Evolutionary conservation across 805 yeast genomes (phyloP).

Genomic region (Kuraishia piskuri): DNA sequence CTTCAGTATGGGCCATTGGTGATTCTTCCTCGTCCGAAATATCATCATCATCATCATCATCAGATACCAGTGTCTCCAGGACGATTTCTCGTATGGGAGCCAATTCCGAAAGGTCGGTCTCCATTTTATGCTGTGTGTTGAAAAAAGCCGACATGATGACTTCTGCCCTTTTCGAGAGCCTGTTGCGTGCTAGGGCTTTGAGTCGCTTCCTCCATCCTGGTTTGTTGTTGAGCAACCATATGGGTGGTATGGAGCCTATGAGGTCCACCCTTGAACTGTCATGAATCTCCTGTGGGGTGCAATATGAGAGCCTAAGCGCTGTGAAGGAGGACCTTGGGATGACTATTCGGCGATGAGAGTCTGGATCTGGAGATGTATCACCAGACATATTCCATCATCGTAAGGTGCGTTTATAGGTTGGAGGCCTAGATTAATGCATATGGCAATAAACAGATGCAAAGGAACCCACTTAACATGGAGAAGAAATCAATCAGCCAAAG

Average conservation of each 20-base stretch:
- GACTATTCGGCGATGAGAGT: not conserved
- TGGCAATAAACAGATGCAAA: no score
- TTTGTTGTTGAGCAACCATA: not conserved
- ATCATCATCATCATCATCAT: not conserved
- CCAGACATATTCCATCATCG: not conserved
- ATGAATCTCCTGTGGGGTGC: conserved; percentile 38
- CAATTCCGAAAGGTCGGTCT: not conserved
- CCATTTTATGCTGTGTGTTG: not conserved
- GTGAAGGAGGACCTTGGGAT: conserved; percentile 4
- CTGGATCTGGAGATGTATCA: not conserved
- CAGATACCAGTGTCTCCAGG: not conserved
- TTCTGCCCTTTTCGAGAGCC: not conserved
- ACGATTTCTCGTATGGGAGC: not conserved
- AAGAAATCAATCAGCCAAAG: no score
- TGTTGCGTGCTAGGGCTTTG: not conserved
- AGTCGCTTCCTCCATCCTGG: not conserved
- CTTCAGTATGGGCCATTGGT: not conserved
- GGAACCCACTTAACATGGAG: no score
- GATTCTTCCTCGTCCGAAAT: not conserved
- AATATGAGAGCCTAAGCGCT: conserved; percentile 40
- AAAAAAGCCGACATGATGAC: not conserved
- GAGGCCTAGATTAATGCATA: no score
- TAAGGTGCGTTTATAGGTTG: no score
- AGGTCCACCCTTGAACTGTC: conserved; percentile 38
- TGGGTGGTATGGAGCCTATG: conserved; percentile 48